Evolutionary conservation across 176 grass and related monocot species (phyloP), one percentile per base, ranked within the genome.

Genomic region (Dendrocalamus sinicus): DNA sequence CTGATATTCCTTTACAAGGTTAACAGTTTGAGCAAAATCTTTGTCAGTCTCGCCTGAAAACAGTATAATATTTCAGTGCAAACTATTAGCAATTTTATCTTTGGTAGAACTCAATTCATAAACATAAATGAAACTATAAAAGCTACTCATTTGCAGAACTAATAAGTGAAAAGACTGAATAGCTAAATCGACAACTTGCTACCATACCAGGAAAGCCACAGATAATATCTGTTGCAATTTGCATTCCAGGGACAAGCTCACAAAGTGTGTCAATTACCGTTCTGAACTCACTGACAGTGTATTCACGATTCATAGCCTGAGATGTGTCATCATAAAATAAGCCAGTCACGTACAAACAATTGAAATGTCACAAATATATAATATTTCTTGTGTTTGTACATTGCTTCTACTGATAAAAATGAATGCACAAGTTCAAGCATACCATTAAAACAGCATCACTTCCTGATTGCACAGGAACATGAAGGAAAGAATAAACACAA

Each of bases 181-280:
- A 72, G 44, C 52, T 70, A 89, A 88, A 66, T 19, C 7, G 5
- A 84, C 16, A 75, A 66, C 55, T 91, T 76, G 66, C 75, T 83
- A 67, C 32, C 68, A 22, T 90, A 94, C 96, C 93, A 70, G 93
- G 96, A 73, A 99, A 99, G 76, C 96, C 92, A 77, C 96, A 99
- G 58, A 96, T 96, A 84, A 99, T 94, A 83, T 98, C 96, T 28
- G 93, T 98, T 48, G 96, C 96, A 84, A 99, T 96, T 88, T 99
- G 96, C 91, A 96, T 99, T 81, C 92, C 88, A 32, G 86, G 96
- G 47, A 99, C 96, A 81, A 99, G 86, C 67, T 96, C 93, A 79
- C 78, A 92, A 3, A 95, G 82, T 32, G 93, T 94, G 78, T 94
- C 96, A 79, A 88, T 92, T 55, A 99, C 96, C 72, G 81, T 96